Conservation (phyloP, 2,329 filamentous ascomycete genomes). For the Colletotrichum graminicola region DNA sequence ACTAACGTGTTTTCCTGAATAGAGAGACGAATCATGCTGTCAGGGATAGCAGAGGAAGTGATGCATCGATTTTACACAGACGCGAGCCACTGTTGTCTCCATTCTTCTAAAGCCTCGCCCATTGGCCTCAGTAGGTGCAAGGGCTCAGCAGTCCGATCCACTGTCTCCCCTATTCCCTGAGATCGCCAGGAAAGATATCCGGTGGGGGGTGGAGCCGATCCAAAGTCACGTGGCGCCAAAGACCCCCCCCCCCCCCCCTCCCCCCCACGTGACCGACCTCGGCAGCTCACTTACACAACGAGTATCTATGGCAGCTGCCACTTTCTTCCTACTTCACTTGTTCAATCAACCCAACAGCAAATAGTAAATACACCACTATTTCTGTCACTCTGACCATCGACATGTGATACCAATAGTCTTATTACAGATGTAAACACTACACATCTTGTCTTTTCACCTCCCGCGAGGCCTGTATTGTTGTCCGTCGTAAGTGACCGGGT, state of each 20-base stretch:
- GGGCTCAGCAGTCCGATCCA: not conserved
- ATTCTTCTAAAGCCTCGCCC: not conserved
- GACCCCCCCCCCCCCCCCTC: too few relatives aligned
- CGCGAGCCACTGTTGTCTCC: not conserved
- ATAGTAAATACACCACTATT: too few relatives aligned
- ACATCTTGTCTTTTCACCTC: not conserved
- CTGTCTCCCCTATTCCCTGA: not conserved
- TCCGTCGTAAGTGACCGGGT: not conserved
- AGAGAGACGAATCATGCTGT: not conserved
- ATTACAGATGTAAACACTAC: not conserved
- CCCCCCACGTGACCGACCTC: too few relatives aligned
- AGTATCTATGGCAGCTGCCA: too few relatives aligned
- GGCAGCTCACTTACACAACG: too few relatives aligned
- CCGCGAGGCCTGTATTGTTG: not conserved
- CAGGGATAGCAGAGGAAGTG: not conserved
- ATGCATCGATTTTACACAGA: not conserved
- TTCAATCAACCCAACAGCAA: too few relatives aligned
- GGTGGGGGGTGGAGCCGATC: too few relatives aligned
- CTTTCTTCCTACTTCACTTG: too few relatives aligned
- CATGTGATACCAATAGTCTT: too few relatives aligned
- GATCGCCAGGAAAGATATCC: not conserved
- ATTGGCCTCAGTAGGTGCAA: not conserved
- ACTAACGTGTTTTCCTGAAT: not conserved
- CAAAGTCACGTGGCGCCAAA: too few relatives aligned
- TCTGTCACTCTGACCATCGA: too few relatives aligned